Base-by-base conservation (phyloP, 2,329 filamentous ascomycete genomes). In the Epichloe typhina region DNA sequence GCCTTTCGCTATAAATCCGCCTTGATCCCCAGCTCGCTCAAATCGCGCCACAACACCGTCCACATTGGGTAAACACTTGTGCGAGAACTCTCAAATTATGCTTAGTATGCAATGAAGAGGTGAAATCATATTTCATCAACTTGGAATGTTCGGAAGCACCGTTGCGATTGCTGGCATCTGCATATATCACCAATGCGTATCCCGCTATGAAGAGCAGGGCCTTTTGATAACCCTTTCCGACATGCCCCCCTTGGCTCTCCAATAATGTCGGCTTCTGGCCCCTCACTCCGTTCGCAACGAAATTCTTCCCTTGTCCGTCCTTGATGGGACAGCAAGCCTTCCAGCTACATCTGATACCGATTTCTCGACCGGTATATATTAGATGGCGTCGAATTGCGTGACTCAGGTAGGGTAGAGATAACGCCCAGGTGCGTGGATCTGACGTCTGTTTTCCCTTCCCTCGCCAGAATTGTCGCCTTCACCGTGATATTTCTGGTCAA, bases 171-270 rank as follows among this genome's bases (percentile, higher is more conserved):
- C 44, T 31, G 49, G 39, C 33, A 47, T 26, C 48, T 52, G 31
- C 40, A 52, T 42, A 40, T 48, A 46, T 52, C 31, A 31, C 35
- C 37, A 46, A 39, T n/a, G 21, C 46, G 11, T 44, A 17, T 33
- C 35, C 46, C 26, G 46, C 36, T 52, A 12, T 37, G 37, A 41
- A 45, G 21, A 36, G 33, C 40, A 44, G 17, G 8, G 19, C 36
- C 23, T 15, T 19, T 49, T 49, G 17, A 11, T 40, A 13, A 11
- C 31, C 23, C 33, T 43, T 37, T 42, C 31, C 47, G 3, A 26
- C 7, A 41, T 49, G 8, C 47, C 15, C 6, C 11, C 43, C 8
- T 45, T 23, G 33, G 15, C 19, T n/a, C n/a, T 37, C 23, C 35
- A 17, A 26, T 23, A n/a, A 38, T 38, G 13, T 38, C 12, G 45